phyloP scores from a whole-genome alignment of 345 rosid species.

The Isatis tinctoria region DNA sequence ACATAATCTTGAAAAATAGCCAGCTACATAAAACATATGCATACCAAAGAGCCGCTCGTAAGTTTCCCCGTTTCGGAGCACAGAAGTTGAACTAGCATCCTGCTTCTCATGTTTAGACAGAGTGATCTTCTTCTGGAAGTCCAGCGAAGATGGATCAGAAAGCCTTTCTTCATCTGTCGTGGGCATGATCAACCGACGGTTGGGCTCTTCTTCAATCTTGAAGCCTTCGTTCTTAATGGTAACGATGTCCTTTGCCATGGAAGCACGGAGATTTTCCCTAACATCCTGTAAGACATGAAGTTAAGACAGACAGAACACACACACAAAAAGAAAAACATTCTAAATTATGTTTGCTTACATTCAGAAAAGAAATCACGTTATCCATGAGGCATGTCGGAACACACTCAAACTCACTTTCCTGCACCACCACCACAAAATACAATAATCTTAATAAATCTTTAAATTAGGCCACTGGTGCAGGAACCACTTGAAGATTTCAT shows the following conservation, averaged over 20 bases:
- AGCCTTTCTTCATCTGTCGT: conserved; percentile 28
- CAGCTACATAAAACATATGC: background rate
- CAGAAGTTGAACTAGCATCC: conserved; percentile 39
- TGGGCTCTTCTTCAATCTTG: conserved; percentile 41
- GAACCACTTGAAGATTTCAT: background rate
- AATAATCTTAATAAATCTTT: background rate
- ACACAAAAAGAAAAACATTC: background rate
- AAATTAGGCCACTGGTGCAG: background rate
- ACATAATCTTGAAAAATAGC: background rate
- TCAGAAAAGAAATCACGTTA: conserved; percentile 73
- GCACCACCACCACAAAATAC: conserved; percentile 25
- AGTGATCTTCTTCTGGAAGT: conserved; percentile 84
- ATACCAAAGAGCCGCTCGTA: conserved; percentile 64
- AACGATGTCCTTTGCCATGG: conserved; percentile 83
- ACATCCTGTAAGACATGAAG: conserved; percentile 57
- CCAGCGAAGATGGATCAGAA: conserved; percentile 36
- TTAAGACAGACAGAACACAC: conserved; percentile 23
- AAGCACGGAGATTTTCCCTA: conserved; percentile 84
- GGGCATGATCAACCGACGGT: conserved; percentile 21
- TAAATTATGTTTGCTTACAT: conserved; percentile 41
- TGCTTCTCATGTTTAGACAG: conserved; percentile 63
- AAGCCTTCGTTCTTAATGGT: conserved; percentile 80
- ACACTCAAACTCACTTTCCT: conserved; percentile 90
- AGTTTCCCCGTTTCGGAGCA: conserved; percentile 40
- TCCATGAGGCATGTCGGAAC: conserved; percentile 94